Evolutionary conservation across 2,329 filamentous ascomycete genomes (phyloP), one percentile per base, ranked within the genome.

Genomic region (Diaporthe humulicola): DNA sequence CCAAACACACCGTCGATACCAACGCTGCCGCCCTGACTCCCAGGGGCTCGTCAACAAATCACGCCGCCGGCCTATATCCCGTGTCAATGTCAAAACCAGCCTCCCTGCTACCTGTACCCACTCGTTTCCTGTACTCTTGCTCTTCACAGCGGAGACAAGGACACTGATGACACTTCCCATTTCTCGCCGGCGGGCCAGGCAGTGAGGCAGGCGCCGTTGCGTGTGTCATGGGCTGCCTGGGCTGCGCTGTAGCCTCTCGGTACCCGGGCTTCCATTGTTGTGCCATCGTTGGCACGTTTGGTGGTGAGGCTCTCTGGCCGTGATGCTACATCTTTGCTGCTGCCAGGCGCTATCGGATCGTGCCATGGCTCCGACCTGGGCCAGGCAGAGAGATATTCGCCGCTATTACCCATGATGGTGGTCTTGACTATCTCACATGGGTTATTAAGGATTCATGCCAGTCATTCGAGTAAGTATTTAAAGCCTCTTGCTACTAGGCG

Each of bases 171-270:
- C 3, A 25, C 4, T 25, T 25, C 56, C 19, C 30, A 36, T 30
- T 54, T n/a, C 19, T 82, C 79, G 52, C 80, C 79, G 30, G 77
- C 66, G 0, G 80, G 81, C 81, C 80, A 81, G 36, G 81, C 79
- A 19, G 77, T 77, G 33, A 82, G 75, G 40, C 75, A 79, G 25
- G 81, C 80, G 57, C 81, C 81, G 36, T 73, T 71, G 17, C 73
- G 75, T 15, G 77, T 70, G 38, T 77, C 79, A 15, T 74, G 61
- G 12, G 79, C 81, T 5, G 81, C 81, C 15, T 80, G 77, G 36
- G 73, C 54, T 15, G 80, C 75, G 17, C 80, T 78, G 70, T 82
- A 81, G 2, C 85, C 82, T 88, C 45, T 3, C 17, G 15, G 36
- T 22, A 1, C 25, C n/a, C 25, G 10, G 22, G 4, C 7, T 10